Conservation (phyloP, 2,329 filamentous ascomycete genomes). For the Akanthomyces dipterigenus region DNA sequence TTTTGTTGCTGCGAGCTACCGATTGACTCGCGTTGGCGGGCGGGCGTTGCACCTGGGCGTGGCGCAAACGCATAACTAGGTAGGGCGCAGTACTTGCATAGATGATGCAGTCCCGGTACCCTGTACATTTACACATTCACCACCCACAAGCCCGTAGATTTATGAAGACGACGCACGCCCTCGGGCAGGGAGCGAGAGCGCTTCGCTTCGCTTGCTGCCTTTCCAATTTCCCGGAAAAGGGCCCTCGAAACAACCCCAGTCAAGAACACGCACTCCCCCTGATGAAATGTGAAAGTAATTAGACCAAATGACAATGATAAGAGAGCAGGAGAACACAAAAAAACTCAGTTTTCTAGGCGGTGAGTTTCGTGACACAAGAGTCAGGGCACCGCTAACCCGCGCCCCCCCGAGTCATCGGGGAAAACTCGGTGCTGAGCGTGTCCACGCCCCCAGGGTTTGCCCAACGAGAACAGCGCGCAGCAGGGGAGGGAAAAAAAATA, state of each 20-base stretch:
- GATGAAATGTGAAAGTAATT: not conserved
- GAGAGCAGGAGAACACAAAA: not conserved
- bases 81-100: not conserved
- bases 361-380: conserved; percentile 4
- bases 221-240: not conserved
- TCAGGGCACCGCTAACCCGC: not conserved
- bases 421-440: conserved; percentile 6
- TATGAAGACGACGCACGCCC: too few species aligned
- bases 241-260: not conserved
- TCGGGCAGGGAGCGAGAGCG: not conserved
- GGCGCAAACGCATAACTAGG: not conserved
- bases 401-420: not conserved
- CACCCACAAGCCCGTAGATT: too few species aligned
- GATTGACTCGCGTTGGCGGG: not conserved
- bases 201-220: not conserved
- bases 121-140: too few species aligned
- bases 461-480: not conserved
- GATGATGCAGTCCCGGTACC: not conserved
- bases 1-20: too few species aligned
- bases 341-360: not conserved
- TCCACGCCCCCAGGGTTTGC: not conserved
- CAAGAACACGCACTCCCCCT: not conserved
- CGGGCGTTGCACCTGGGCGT: not conserved
- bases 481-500: too few species aligned
- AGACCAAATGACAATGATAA: not conserved